Base-by-base conservation (phyloP, 768 basidiomycete species). In the Hygrophoropsis aurantiaca region DNA sequence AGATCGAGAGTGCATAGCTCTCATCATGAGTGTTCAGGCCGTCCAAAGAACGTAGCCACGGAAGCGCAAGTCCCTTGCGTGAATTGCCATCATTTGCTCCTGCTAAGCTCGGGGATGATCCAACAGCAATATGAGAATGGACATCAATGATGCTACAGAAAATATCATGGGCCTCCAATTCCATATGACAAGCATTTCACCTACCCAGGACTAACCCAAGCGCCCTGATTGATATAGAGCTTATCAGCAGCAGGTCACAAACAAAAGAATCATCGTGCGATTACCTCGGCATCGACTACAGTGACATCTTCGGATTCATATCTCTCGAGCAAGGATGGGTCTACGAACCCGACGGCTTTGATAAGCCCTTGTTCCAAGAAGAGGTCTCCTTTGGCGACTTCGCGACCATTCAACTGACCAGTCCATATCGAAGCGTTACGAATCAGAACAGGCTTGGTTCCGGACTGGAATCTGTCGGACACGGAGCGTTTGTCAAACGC, bases 1-100 rank as follows among this genome's bases (percentile, higher is more conserved):
- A 78, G 44, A 93, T 84, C 3, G 88, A 79, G 13, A 90, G 73
- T 46, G 73, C 72, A 61, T 84, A 85, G 1, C 84, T 74, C 33
- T 84, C 81, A 58, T 94, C 93, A 50, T 92, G 88, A 1, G 89
- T 92, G 61, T 94, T 87, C 56, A 97, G 76, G 0, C 79, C 90
- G 61, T 97, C 94, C 32, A 93, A 73, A 47, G 80, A 85, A 39
- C 91, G 77, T 21, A 97, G 71, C 82, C 85, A 90, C 2, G 91
- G 90, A 26, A 82, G 56, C 47, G 87, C 74, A 3, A 88, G 78
- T 0, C 85, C 86, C 42, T 87, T 77, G 9, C 50, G 52, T 9
- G 89, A 90, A 60, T 86, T 84, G 11, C 77, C 69, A 58, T 89
- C 88, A 36, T 66, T 51, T 13, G 79, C 70, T 24, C 82, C 77